phyloP scores from a whole-genome alignment of 176 grass and related monocot genomes.

The Musa acuminata region DNA sequence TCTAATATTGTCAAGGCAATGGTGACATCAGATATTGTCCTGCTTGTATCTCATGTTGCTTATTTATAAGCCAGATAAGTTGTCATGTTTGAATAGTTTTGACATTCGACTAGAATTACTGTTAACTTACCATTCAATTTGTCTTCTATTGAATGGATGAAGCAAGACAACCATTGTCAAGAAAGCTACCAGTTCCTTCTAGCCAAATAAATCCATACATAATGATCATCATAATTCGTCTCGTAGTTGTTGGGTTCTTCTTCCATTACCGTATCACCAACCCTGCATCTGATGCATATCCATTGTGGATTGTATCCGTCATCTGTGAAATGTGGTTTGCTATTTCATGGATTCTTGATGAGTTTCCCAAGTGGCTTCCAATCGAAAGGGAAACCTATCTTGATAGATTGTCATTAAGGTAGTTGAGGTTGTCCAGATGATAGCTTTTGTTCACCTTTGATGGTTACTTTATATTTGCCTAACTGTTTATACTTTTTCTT shows the following conservation, averaged over 20 bases:
- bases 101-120: too few species aligned
- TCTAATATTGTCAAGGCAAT: too few species aligned
- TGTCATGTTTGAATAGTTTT: neutral
- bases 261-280: slow-evolving; percentile 92
- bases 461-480: neutral
- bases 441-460: neutral
- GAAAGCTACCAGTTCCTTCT: slow-evolving; percentile 72
- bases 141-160: slow-evolving; percentile 68
- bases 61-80: too few species aligned
- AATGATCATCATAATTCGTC: slow-evolving; percentile 85
- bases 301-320: slow-evolving; percentile 93
- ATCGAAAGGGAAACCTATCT: slow-evolving; percentile 92
- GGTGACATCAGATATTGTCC: too few species aligned
- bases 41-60: too few species aligned
- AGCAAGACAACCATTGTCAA: slow-evolving; percentile 76
- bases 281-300: slow-evolving; percentile 62
- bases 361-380: slow-evolving; percentile 94
- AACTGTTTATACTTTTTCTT: neutral
- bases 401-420: slow-evolving; percentile 80
- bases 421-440: slow-evolving; percentile 15
- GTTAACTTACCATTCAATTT: neutral
- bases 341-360: slow-evolving; percentile 92
- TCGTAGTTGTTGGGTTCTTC: slow-evolving; percentile 89
- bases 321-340: slow-evolving; percentile 98
- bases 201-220: slow-evolving; percentile 90